These are phyloP conservation scores for Coniophora puteana DNA, from an alignment of 1,284 basidiomycete species.

Conservation along the genomic window DNA sequence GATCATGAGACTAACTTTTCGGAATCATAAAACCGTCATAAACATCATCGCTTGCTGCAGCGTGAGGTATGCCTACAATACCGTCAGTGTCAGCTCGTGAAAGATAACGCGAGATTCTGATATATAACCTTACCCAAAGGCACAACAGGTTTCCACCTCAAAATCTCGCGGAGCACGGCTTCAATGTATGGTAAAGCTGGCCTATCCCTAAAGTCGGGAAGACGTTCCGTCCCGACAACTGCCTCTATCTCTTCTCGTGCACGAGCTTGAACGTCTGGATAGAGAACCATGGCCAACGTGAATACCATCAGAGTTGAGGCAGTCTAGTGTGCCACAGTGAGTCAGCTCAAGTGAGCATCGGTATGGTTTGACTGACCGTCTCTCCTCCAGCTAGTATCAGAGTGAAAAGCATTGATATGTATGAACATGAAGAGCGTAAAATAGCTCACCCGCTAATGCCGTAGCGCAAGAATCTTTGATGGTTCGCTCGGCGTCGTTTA, in stretches of 20 bases:
- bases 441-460: no score
- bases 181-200: conserved; percentile 22
- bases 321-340: no score
- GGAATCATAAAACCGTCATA: conserved; percentile 14
- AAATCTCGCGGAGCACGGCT: conserved; percentile 21
- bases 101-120: background rate
- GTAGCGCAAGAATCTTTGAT: no score
- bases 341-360: no score
- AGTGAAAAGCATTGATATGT: no score
- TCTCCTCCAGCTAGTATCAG: no score
- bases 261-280: conserved; percentile 20
- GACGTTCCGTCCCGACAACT: conserved; percentile 18
- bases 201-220: conserved; percentile 20
- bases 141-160: conserved; percentile 1
- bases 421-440: no score
- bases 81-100: background rate
- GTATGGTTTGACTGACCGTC: no score
- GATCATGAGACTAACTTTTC: conserved; percentile 9
- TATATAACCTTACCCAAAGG: conserved; percentile 15
- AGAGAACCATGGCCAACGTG: conserved; percentile 2
- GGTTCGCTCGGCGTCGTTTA: no score
- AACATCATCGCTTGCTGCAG: conserved; percentile 8
- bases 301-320: background rate
- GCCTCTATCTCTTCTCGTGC: conserved; percentile 26
- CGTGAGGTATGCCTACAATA: conserved; percentile 4